phyloP scores from a whole-genome alignment of 2,329 filamentous ascomycete species.

The Parascedosporium putredinis region DNA sequence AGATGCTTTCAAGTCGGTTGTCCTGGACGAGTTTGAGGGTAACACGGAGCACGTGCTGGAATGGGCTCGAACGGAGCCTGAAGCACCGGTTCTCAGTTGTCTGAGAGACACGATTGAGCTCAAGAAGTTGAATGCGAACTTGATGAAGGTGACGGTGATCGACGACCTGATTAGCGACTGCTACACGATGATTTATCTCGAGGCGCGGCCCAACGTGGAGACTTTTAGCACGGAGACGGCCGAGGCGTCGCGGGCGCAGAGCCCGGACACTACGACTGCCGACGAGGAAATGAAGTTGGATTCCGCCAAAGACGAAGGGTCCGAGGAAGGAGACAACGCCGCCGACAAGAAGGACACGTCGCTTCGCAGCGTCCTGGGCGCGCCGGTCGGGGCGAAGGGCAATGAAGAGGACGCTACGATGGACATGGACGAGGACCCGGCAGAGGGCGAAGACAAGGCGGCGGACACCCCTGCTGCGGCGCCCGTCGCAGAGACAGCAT shows the following conservation, averaged over 20 bases:
- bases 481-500: slow-evolving; percentile 24
- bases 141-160: slow-evolving; percentile 77
- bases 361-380: slow-evolving; percentile 32
- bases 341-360: slow-evolving; percentile 12
- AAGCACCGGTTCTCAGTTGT: slow-evolving; percentile 34
- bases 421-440: slow-evolving; percentile 19
- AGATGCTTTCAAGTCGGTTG: slow-evolving; percentile 44
- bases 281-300: slow-evolving; percentile 18
- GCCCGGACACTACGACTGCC: background rate
- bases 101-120: slow-evolving; percentile 49
- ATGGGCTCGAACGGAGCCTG: slow-evolving; percentile 36
- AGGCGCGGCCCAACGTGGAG: background rate
- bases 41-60: slow-evolving; percentile 42
- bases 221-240: background rate
- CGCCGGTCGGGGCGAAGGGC: slow-evolving; percentile 23
- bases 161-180: slow-evolving; percentile 92
- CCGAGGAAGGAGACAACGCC: slow-evolving; percentile 13
- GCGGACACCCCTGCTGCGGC: background rate
- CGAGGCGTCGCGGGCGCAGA: background rate
- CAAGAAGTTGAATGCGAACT: slow-evolving; percentile 67
- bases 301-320: slow-evolving; percentile 25
- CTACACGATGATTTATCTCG: slow-evolving; percentile 33
- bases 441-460: slow-evolving; percentile 11
- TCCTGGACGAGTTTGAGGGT: slow-evolving; percentile 47
- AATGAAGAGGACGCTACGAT: slow-evolving; percentile 27